Evolutionary conservation across 2,329 filamentous ascomycete species (phyloP).

Genomic region (Diplodia intermedia): DNA sequence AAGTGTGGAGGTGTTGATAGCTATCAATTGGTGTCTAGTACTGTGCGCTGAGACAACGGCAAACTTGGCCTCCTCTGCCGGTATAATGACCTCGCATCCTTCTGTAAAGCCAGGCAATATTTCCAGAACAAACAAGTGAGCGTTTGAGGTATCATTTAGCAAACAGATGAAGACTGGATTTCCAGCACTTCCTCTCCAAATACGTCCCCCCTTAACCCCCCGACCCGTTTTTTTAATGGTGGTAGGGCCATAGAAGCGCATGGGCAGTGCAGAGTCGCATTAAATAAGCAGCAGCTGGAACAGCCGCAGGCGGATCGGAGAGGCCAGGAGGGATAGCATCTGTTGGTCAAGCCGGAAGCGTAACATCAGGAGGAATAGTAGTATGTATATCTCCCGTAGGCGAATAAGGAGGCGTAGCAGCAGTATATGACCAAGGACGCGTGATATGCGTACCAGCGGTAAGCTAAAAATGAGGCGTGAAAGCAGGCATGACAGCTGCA

Average conservation of each 20-base stretch:
- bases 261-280: neutral
- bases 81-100: neutral
- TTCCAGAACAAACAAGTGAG: neutral
- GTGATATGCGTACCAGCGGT: no score
- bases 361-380: no score
- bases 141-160: neutral
- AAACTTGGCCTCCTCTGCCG: neutral
- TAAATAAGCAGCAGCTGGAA: neutral
- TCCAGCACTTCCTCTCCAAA: neutral
- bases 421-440: no score
- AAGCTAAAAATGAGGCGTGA: no score
- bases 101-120: neutral
- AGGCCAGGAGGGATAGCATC: neutral
- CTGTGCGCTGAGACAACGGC: neutral
- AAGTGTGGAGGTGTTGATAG: neutral
- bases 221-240: no score
- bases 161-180: neutral
- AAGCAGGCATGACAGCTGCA: no score
- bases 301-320: neutral
- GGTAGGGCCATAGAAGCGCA: neutral
- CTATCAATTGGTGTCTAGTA: conserved; percentile 3
- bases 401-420: neutral
- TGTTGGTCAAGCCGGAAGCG: no score
- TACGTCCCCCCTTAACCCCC: no score
- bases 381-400: no score